Evolutionary conservation across 225 moss, liverwort and hornwort genomes (phyloP).

Genomic region (Pleurozium schreberi): DNA sequence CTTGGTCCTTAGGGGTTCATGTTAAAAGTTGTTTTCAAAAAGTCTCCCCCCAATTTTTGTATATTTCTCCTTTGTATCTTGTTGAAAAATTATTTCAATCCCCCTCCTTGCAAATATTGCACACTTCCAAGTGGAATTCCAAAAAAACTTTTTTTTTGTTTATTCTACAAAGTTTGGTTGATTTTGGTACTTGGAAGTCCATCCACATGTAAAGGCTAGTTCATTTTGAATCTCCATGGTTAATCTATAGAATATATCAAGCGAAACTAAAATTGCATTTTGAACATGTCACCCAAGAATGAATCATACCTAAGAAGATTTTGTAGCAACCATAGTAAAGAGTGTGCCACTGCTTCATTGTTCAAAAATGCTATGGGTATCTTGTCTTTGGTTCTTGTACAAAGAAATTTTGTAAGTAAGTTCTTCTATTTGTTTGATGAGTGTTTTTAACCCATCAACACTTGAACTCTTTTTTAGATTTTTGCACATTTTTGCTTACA

Average conservation of each 20-base stretch:
- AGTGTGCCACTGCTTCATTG: not conserved
- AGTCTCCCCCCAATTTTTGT: not conserved
- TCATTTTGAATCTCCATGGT: not conserved
- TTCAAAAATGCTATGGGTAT: not conserved
- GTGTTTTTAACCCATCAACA: no score
- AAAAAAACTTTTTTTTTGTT: not conserved
- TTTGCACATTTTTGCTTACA: not conserved
- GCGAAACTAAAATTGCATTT: not conserved
- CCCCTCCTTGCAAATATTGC: no score
- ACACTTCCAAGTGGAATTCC: no score
- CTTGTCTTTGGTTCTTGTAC: rapidly evolving
- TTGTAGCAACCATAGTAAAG: not conserved
- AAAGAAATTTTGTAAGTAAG: not conserved
- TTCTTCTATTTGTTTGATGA: not conserved
- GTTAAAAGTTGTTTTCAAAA: rapidly evolving
- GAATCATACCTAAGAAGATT: no score
- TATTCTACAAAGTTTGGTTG: rapidly evolving
- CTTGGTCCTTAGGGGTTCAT: no score
- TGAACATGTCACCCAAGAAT: no score
- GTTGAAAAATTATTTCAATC: not conserved
- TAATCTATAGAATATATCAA: not conserved
- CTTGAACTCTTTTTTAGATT: not conserved
- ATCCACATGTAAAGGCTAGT: rapidly evolving
- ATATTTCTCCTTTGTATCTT: not conserved
- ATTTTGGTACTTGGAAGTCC: rapidly evolving